These are phyloP conservation scores for Fennellomyces sp. DNA, from an alignment of 371 early-diverging fungal genomes.

Conservation along the genomic window DNA sequence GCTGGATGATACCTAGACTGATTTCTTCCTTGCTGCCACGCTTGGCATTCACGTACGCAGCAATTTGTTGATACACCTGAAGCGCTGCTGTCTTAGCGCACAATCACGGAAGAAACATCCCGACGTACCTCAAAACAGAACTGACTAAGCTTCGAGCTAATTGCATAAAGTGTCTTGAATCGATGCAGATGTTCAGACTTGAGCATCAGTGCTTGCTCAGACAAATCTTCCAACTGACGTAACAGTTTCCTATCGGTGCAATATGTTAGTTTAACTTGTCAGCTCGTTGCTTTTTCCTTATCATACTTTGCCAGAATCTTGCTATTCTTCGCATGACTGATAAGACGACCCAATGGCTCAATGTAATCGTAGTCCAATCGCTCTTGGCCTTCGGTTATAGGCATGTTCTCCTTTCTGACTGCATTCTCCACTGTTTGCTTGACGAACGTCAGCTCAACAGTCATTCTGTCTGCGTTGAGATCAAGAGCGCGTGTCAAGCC, in stretches of 20 bases:
- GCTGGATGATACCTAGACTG: conserved; percentile 48
- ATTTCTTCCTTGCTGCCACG: conserved; percentile 51
- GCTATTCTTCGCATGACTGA: conserved; percentile 64
- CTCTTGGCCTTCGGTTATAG: conserved; percentile 50
- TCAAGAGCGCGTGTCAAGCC: conserved; percentile 60
- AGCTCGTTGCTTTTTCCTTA: neutral
- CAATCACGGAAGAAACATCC: no score
- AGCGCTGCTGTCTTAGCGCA: conserved; percentile 2
- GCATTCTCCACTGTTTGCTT: conserved; percentile 45
- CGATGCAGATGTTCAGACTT: conserved; percentile 54
- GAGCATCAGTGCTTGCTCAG: conserved; percentile 54
- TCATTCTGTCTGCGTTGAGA: conserved; percentile 67
- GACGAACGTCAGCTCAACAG: conserved; percentile 59
- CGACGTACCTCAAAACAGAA: conserved; percentile 55
- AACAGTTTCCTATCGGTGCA: conserved; percentile 58
- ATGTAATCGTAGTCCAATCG: conserved; percentile 58
- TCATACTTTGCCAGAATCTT: conserved; percentile 64
- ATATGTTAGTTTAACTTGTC: neutral
- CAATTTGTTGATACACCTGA: conserved; percentile 24
- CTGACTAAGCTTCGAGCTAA: conserved; percentile 53
- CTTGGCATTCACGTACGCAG: conserved; percentile 36
- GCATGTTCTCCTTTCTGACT: conserved; percentile 35
- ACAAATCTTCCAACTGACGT: conserved; percentile 67
- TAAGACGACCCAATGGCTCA: conserved; percentile 54
- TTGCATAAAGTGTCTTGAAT: conserved; percentile 52